Evolutionary conservation across 148 eudicot species (phyloP).

Genomic region (Camellia lanceoleosa): DNA sequence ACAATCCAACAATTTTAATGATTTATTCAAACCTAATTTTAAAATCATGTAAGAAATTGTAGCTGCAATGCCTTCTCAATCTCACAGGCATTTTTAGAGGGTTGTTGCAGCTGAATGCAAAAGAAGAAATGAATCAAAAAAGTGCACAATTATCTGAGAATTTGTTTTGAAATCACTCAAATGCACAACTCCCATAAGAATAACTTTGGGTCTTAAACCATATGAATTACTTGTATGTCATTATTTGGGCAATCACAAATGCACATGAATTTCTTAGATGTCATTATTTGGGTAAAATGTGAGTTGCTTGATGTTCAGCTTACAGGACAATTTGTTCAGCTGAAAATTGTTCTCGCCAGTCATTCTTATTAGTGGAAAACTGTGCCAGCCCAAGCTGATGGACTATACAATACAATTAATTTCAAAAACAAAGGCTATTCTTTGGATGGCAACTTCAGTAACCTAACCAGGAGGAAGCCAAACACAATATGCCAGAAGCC

Average conservation of each 20-base stretch:
- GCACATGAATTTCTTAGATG: neutral
- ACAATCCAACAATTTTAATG: neutral
- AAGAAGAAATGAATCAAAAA: constrained; percentile 1
- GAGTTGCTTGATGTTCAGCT: neutral
- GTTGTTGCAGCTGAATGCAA: neutral
- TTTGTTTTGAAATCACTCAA: neutral
- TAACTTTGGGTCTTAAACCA: neutral
- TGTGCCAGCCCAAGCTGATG: neutral
- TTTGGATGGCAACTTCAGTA: neutral
- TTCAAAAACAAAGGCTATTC: neutral
- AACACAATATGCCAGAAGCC: neutral
- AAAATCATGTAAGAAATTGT: neutral
- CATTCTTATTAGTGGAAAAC: neutral
- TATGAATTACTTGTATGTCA: neutral
- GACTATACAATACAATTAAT: neutral
- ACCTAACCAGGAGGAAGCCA: constrained; percentile 3
- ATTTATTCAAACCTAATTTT: neutral
- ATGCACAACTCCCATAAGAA: neutral
- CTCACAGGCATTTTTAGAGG: constrained; percentile 5
- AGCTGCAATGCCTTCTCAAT: constrained; percentile 4
- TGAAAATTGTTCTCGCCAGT: neutral
- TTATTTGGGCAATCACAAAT: neutral
- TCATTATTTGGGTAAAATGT: neutral
- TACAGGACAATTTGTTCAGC: constrained; percentile 5
- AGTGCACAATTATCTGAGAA: no score